A percentile compares a stretch with the other conserved stretches of the same genome.
phyloP scores from a whole-genome alignment of 345 rosid species.

The Anastatica hierochuntica region DNA sequence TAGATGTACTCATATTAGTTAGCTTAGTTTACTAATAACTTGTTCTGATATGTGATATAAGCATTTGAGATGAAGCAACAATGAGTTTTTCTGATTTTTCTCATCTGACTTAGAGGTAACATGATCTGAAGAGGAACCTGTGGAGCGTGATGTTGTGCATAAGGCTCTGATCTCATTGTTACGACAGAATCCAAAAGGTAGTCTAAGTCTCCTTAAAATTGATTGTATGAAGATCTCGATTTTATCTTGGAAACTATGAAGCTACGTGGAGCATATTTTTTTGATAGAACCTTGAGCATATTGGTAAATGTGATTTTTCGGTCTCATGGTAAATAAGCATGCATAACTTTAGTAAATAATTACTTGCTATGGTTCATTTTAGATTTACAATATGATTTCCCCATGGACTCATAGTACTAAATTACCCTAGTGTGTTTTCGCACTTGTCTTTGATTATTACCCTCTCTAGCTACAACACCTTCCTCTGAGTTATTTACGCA shows the following conservation, averaged over 20 bases:
- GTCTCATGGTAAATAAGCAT: neutral
- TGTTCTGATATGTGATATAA: no score
- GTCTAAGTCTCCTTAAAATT: constrained; percentile 10
- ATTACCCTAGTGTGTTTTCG: neutral
- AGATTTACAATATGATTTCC: neutral
- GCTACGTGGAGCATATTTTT: neutral
- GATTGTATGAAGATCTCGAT: neutral
- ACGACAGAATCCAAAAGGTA: constrained; percentile 98
- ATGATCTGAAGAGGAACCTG: constrained; percentile 58
- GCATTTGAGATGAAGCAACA: neutral
- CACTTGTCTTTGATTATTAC: neutral
- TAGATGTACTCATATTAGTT: neutral
- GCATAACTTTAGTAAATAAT: neutral
- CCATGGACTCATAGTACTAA: neutral
- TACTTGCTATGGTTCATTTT: neutral
- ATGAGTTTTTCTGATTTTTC: neutral
- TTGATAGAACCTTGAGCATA: neutral
- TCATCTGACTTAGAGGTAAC: neutral
- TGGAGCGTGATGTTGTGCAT: constrained; percentile 96
- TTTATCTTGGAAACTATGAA: neutral
- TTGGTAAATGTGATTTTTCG: neutral
- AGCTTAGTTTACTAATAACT: neutral
- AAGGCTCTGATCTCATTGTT: constrained; percentile 90
- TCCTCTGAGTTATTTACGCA: constrained; percentile 79
- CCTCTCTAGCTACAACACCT: constrained; percentile 49